These are phyloP conservation scores for Castanopsis chinensis DNA, from an alignment of 306 rosid genomes.

Conservation along the genomic window DNA sequence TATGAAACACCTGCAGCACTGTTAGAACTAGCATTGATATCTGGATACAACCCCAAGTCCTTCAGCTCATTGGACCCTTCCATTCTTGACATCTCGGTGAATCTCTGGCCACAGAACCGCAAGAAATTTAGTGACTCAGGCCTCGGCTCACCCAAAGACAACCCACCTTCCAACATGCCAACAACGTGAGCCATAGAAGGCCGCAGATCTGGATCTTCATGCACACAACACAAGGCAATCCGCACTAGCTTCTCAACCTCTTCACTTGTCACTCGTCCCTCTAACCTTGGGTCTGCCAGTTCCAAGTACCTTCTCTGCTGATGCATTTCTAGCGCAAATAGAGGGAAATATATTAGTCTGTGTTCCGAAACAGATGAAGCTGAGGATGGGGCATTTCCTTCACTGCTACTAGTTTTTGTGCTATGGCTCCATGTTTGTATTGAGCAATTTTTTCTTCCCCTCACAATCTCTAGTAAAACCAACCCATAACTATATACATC, in stretches of 20 bases:
- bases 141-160: conserved; percentile 59
- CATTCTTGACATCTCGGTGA: conserved; percentile 64
- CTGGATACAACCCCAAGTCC: conserved; percentile 25
- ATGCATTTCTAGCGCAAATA: conserved; percentile 83
- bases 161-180: conserved; percentile 84
- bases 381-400: conserved; percentile 40
- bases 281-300: conserved; percentile 68
- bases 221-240: conserved; percentile 81
- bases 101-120: conserved; percentile 72
- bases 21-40: conserved; percentile 22
- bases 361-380: conserved; percentile 41
- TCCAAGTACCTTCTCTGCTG: conserved; percentile 70
- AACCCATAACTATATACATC: conserved; percentile 91
- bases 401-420: conserved; percentile 48
- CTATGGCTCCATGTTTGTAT: conserved; percentile 55
- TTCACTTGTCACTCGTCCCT: conserved; percentile 57
- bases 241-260: conserved; percentile 74
- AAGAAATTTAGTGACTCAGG: conserved; percentile 67
- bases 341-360: conserved; percentile 66
- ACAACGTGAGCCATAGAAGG: conserved; percentile 72
- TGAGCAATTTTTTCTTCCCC: conserved; percentile 75
- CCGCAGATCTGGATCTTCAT: conserved; percentile 81
- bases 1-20: conserved; percentile 33
- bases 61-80: conserved; percentile 8
- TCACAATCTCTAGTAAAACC: conserved; percentile 80